phyloP scores from a whole-genome alignment of 2,329 filamentous ascomycete species.

The Neonectria hederae region DNA sequence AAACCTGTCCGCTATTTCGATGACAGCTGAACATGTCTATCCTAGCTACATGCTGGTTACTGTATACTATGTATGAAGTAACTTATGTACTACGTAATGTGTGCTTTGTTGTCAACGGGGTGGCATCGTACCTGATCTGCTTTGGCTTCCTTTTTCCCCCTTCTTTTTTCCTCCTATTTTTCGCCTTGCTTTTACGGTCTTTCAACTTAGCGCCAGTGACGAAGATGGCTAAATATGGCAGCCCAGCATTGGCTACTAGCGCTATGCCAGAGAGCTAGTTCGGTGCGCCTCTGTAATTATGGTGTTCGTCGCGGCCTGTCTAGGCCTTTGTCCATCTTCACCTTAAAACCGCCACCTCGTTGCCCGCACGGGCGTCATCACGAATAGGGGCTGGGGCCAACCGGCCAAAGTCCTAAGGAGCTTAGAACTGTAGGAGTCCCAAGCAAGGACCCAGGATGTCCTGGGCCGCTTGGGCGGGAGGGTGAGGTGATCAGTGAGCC shows the following conservation, averaged over 20 bases:
- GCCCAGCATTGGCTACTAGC: conserved; percentile 24
- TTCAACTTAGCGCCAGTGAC: conserved; percentile 24
- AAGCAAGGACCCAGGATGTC: conserved; percentile 4
- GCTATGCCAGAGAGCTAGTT: conserved; percentile 15
- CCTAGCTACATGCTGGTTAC: conserved; percentile 2
- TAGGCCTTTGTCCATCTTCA: conserved; percentile 31
- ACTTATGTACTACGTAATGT: neutral
- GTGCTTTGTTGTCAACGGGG: conserved; percentile 9
- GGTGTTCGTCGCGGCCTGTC: conserved; percentile 28
- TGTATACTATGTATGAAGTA: too few relatives aligned
- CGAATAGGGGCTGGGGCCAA: conserved; percentile 36
- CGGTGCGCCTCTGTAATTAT: conserved; percentile 25
- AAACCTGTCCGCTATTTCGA: conserved; percentile 2
- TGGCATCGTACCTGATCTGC: conserved; percentile 33
- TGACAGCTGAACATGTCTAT: conserved; percentile 11
- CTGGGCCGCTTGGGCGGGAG: conserved; percentile 21
- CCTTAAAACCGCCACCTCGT: conserved; percentile 27
- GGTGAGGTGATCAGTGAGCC: conserved; percentile 42
- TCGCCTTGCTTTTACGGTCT: conserved; percentile 25
- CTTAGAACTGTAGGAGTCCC: too few relatives aligned
- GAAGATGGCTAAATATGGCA: conserved; percentile 23
- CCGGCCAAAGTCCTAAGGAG: conserved; percentile 15
- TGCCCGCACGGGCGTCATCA: conserved; percentile 30
- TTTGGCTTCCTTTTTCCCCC: conserved; percentile 15
- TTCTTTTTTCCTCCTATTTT: conserved; percentile 29